Base-by-base conservation (phyloP, 306 rosid species). In the Ormosia emarginata region DNA sequence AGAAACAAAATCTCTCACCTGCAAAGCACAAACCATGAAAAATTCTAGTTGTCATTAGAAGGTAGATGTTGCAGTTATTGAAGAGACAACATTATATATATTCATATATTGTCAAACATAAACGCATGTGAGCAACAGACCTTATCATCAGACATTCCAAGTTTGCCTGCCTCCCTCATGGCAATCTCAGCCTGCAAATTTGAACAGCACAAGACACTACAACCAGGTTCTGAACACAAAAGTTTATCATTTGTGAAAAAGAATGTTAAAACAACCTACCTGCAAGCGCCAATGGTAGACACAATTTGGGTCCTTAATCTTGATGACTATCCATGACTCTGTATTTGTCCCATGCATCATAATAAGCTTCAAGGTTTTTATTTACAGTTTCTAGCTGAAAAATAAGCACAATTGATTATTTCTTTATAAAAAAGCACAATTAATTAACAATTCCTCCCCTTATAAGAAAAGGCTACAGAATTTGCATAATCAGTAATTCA, bases 61-160 rank as follows among this genome's bases (percentile, higher is more conserved):
- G 75, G 59, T 7, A 46, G 55, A 71, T 15, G 62, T 49, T 52
- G 66, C 30, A 39, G 14, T 49, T 32, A 32, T 29, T n/a, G 36
- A 55, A 67, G 36, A 43, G 72, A 79, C 68, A 34, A 79, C 33
- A 37, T 50, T 69, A 30, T 41, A 53, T 30, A 53, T 30, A 6
- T 32, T 81, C 74, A 34, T 12, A 49, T 47, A 18, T 10, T 36
- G 24, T 50, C 55, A 39, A 30, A 44, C 63, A 82, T 34, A 78
- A 24, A 57, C 13, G 15, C 50, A 53, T 66, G 32, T 18, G n/a
- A n/a, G n/a, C 5, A 49, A 71, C 82, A 17, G 8, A 93, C 97
- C 98, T 92, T 98, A 7, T 95, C 97, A 64, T 93, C 94, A 0
- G 96, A 86, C 99, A 95, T 92, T 74, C 97, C 98, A 3, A 97